phyloP scores from a whole-genome alignment of 805 yeast genomes.

The Tetrapisispora pingtungensis region DNA sequence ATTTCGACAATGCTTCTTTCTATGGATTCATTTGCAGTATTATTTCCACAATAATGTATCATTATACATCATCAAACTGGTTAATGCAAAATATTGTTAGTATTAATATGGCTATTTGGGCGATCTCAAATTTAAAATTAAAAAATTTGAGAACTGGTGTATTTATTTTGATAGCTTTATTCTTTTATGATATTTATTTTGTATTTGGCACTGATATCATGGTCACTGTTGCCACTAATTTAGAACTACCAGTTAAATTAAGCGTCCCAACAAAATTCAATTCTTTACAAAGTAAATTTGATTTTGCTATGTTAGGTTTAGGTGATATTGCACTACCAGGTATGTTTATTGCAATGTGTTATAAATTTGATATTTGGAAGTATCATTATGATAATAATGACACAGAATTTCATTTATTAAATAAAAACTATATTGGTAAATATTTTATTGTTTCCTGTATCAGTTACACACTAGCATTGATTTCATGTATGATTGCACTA shows the following conservation, averaged over 20 bases:
- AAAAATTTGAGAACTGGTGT: slow-evolving; percentile 38
- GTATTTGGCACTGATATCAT: slow-evolving; percentile 55
- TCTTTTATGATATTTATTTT: slow-evolving; percentile 55
- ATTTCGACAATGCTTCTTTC: slow-evolving; percentile 27
- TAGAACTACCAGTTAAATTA: slow-evolving; percentile 40
- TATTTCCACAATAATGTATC: slow-evolving; percentile 11
- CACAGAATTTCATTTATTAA: slow-evolving; percentile 33
- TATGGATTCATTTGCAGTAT: slow-evolving; percentile 16
- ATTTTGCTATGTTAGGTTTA: slow-evolving; percentile 40
- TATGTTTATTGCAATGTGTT: slow-evolving; percentile 37
- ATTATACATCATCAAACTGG: slow-evolving; percentile 35
- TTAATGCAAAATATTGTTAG: slow-evolving; percentile 36
- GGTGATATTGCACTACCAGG: slow-evolving; percentile 63
- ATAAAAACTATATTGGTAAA: slow-evolving; percentile 28
- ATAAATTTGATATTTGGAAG: slow-evolving; percentile 41
- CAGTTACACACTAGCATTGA: slow-evolving; percentile 41
- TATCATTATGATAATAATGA: slow-evolving; percentile 26
- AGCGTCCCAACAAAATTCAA: slow-evolving; percentile 17
- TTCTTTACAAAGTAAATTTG: slow-evolving; percentile 5
- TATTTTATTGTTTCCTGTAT: slow-evolving; percentile 39
- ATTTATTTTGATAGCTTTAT: slow-evolving; percentile 39
- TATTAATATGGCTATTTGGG: slow-evolving; percentile 34
- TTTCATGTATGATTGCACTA: slow-evolving; percentile 34
- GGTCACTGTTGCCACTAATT: slow-evolving; percentile 47
- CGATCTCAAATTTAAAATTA: slow-evolving; percentile 32